These are phyloP conservation scores for Ascochyta viciae-villosae DNA, from an alignment of 2,329 filamentous ascomycete species.

Conservation along the genomic window DNA sequence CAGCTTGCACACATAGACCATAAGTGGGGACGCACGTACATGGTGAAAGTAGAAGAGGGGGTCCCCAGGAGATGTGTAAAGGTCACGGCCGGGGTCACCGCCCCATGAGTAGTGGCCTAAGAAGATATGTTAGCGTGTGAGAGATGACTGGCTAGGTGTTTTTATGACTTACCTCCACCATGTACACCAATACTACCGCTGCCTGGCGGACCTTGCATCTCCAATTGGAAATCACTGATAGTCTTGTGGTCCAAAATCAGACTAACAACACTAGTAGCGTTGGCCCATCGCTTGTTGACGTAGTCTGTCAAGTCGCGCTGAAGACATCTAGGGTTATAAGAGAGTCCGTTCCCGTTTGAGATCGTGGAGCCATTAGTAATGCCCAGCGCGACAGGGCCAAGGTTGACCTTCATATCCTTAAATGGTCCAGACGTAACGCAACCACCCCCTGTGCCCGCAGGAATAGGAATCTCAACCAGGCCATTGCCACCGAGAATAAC, in stretches of 20 bases:
- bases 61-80: slow-evolving; percentile 39
- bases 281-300: slow-evolving; percentile 31
- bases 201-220: slow-evolving; percentile 39
- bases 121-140: slow-evolving; percentile 48
- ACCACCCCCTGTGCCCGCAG: slow-evolving; percentile 61
- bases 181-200: slow-evolving; percentile 39
- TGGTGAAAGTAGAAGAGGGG: slow-evolving; percentile 59
- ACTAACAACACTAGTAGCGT: slow-evolving; percentile 30
- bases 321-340: slow-evolving; percentile 37
- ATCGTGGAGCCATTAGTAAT: slow-evolving; percentile 32
- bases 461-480: slow-evolving; percentile 45
- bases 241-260: slow-evolving; percentile 33
- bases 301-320: slow-evolving; percentile 34
- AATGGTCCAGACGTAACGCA: slow-evolving; percentile 62
- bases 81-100: slow-evolving; percentile 48
- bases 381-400: slow-evolving; percentile 22
- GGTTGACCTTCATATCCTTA: slow-evolving; percentile 46
- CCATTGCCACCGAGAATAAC: slow-evolving; percentile 31
- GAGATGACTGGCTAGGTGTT: slow-evolving; percentile 12
- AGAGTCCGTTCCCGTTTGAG: slow-evolving; percentile 30
- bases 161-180: slow-evolving; percentile 30
- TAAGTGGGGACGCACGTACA: slow-evolving; percentile 24
- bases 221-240: slow-evolving; percentile 39
- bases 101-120: slow-evolving; percentile 57
- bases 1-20: neutral